Percentiles rank a stretch among this genome's conserved stretches.
Evolutionary conservation across 73 alveolate species (phyloP).

Genomic region (Paramecium caudatum): DNA sequence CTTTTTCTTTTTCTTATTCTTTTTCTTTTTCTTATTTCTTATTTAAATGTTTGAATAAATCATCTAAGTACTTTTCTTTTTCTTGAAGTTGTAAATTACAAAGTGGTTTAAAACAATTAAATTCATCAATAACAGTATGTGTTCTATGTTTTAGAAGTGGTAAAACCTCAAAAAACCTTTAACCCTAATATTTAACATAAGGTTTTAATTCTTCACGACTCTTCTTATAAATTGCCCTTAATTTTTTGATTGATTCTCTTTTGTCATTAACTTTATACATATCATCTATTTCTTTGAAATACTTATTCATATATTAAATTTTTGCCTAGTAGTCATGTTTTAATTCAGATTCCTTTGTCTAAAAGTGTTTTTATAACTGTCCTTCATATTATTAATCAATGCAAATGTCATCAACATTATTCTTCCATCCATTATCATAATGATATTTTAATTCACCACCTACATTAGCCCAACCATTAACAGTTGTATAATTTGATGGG

Average conservation of each 20-base stretch:
- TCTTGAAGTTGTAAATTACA: constrained; percentile 30
- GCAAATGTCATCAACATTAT: constrained; percentile 17
- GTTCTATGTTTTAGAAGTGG: constrained; percentile 15
- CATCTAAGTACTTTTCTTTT: constrained; percentile 48
- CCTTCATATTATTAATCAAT: constrained; percentile 1
- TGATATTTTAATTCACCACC: constrained; percentile 56
- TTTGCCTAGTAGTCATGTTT: constrained; percentile 57
- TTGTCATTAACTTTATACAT: constrained; percentile 5
- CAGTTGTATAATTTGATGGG: neutral
- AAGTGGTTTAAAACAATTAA: constrained; percentile 10
- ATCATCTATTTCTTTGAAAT: constrained; percentile 19
- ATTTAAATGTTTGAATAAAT: constrained; percentile 22
- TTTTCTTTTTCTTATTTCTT: constrained; percentile 24
- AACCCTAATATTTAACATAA: constrained; percentile 29
- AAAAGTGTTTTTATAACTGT: neutral
- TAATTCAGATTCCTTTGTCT: neutral
- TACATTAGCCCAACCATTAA: constrained; percentile 33
- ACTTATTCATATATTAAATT: constrained; percentile 14
- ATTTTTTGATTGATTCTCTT: constrained; percentile 6
- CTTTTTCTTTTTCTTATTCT: neutral
- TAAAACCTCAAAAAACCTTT: constrained; percentile 43
- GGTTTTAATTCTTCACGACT: constrained; percentile 41
- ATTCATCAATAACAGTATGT: neutral
- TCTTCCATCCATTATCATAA: constrained; percentile 48
- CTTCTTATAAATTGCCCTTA: constrained; percentile 5